These are phyloP conservation scores for Paxillus involutus DNA, from an alignment of 768 basidiomycete genomes.

Conservation along the genomic window DNA sequence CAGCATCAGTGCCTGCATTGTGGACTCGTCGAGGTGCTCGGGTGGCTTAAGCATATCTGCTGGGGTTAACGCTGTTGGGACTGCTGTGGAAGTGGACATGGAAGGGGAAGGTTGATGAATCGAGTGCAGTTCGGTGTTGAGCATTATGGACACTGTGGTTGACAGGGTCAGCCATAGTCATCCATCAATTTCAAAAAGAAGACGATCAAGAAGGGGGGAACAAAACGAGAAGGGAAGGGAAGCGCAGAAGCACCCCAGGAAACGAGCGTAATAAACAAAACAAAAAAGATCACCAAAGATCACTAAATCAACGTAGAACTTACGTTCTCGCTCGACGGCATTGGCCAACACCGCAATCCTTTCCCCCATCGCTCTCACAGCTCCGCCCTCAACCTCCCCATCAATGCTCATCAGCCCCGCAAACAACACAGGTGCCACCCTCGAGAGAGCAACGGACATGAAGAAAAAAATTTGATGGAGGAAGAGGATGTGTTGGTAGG, in stretches of 20 bases:
- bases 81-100: not conserved
- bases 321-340: constrained; percentile 58
- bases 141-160: constrained; percentile 45
- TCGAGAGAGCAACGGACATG: constrained; percentile 66
- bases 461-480: constrained; percentile 79
- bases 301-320: constrained; percentile 4
- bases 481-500: constrained; percentile 76
- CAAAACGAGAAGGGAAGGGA: not conserved
- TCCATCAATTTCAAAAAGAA: not conserved
- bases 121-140: constrained; percentile 55
- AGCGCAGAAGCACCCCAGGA: too few relatives aligned
- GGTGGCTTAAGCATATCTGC: constrained; percentile 27
- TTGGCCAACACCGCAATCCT: constrained; percentile 41
- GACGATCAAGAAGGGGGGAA: not conserved
- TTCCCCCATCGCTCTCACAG: constrained; percentile 40
- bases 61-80: constrained; percentile 18
- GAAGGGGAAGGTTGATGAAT: constrained; percentile 33
- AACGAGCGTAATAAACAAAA: too few relatives aligned
- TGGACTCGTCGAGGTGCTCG: constrained; percentile 30
- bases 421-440: constrained; percentile 68
- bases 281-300: too few relatives aligned
- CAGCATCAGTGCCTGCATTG: constrained; percentile 41
- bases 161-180: not conserved
- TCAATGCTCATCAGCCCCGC: constrained; percentile 35
- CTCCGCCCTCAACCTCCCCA: constrained; percentile 18